Conservation (phyloP, 2,329 filamentous ascomycete genomes). For the Zelopaecilomyces penicillatus region DNA sequence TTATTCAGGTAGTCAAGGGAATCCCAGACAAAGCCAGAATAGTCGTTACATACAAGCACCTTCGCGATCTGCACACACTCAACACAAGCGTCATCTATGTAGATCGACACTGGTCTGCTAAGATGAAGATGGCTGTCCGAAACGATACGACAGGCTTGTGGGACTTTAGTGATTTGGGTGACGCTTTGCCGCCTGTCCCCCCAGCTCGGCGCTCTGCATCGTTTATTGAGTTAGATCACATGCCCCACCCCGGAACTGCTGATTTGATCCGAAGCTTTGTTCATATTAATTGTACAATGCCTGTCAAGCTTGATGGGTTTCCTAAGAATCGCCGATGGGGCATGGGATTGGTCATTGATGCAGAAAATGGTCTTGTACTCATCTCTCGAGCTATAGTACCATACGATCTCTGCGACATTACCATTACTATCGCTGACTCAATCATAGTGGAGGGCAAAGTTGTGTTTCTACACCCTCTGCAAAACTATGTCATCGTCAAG, state of each 20-base stretch:
- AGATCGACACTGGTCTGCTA: conserved; percentile 90
- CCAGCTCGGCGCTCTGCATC: conserved; percentile 70
- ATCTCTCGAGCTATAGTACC: conserved; percentile 92
- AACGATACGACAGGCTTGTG: conserved; percentile 87
- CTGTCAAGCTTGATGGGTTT: conserved; percentile 95
- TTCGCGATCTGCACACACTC: conserved; percentile 86
- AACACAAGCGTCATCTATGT: conserved; percentile 89
- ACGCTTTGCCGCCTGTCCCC: conserved; percentile 66
- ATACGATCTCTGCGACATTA: conserved; percentile 94
- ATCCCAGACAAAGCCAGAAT: conserved; percentile 79
- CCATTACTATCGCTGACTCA: conserved; percentile 91
- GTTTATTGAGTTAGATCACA: conserved; percentile 86
- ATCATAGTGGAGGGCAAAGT: conserved; percentile 92
- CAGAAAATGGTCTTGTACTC: conserved; percentile 87
- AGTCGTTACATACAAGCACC: conserved; percentile 91
- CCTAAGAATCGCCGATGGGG: conserved; percentile 90
- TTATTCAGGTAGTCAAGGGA: conserved; percentile 80
- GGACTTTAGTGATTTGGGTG: conserved; percentile 84
- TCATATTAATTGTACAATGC: conserved; percentile 85
- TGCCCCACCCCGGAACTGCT: conserved; percentile 81
- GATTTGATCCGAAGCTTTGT: conserved; percentile 94
- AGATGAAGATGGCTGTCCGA: conserved; percentile 85
- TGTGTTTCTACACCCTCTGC: conserved; percentile 88
- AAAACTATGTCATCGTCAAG: conserved; percentile 93
- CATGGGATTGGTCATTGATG: conserved; percentile 95